Evolutionary conservation across 2,329 filamentous ascomycete genomes (phyloP).

Genomic region (Pseudogymnoascus destructans): DNA sequence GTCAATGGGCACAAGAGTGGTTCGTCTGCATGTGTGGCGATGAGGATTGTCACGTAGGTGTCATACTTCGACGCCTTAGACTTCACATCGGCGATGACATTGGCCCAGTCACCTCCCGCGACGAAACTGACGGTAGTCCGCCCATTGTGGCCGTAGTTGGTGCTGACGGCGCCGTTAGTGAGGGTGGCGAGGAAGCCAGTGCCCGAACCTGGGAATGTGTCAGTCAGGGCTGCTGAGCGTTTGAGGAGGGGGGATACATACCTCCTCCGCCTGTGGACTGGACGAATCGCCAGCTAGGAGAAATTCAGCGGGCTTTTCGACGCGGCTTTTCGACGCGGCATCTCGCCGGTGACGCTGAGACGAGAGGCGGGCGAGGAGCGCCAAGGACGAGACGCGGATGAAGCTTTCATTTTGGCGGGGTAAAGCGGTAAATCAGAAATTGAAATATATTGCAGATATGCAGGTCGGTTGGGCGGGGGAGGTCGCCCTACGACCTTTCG

Average conservation of each 20-base stretch:
- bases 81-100: constrained; percentile 29
- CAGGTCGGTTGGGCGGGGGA: constrained; percentile 2
- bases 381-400: constrained; percentile 1
- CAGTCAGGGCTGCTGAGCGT: neutral
- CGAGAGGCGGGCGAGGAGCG: neutral
- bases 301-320: constrained; percentile 26
- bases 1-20: neutral
- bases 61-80: constrained; percentile 25
- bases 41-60: constrained; percentile 34
- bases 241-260: neutral
- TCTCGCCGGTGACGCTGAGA: neutral
- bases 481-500: neutral
- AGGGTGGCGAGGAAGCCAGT: constrained; percentile 38
- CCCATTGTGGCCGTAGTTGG: constrained; percentile 36
- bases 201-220: constrained; percentile 32
- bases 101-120: constrained; percentile 33
- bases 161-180: constrained; percentile 29
- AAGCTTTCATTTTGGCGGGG: constrained; percentile 5
- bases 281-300: constrained; percentile 30
- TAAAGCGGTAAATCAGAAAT: neutral
- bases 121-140: constrained; percentile 36
- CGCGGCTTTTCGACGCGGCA: neutral
- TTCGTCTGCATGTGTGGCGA: neutral
- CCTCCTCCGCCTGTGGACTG: constrained; percentile 12
- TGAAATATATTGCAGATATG: constrained; percentile 6